Evolutionary conservation across 345 rosid genomes (phyloP).

Genomic region (Cardamine resedifolia): DNA sequence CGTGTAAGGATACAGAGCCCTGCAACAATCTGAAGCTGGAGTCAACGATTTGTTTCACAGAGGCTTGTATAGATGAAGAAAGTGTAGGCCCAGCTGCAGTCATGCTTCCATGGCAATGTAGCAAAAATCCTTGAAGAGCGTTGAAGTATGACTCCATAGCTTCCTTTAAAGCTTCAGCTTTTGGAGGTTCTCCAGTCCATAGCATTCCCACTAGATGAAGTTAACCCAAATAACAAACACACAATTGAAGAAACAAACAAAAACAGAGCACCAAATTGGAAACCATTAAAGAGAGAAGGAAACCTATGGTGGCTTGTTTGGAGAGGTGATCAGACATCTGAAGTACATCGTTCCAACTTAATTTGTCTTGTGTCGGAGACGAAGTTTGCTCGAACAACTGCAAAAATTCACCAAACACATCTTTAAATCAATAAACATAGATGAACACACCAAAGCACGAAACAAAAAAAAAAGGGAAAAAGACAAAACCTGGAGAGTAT

Average conservation of each 20-base stretch:
- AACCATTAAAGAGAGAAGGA: neutral
- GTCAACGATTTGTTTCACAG: conserved; percentile 64
- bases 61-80: conserved; percentile 50
- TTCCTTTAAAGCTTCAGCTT: conserved; percentile 62
- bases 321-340: conserved; percentile 71
- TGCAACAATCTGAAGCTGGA: conserved; percentile 71
- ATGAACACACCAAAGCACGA: neutral
- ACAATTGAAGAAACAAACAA: neutral
- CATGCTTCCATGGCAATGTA: conserved; percentile 70
- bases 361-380: conserved; percentile 45
- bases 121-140: conserved; percentile 65
- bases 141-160: conserved; percentile 61
- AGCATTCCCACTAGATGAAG: conserved; percentile 65
- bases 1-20: conserved; percentile 57
- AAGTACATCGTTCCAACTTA: conserved; percentile 65
- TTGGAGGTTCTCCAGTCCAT: conserved; percentile 67
- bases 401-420: neutral
- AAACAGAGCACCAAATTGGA: neutral
- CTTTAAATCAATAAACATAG: neutral
- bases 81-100: conserved; percentile 80
- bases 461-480: neutral
- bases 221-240: neutral
- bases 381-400: conserved; percentile 59
- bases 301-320: conserved; percentile 80
- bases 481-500: conserved; percentile 61